Percentiles rank a stretch among this genome's conserved stretches.
Evolutionary conservation across 139 green algal genomes (phyloP).

Genomic region (Chlorella sorokiniana): DNA sequence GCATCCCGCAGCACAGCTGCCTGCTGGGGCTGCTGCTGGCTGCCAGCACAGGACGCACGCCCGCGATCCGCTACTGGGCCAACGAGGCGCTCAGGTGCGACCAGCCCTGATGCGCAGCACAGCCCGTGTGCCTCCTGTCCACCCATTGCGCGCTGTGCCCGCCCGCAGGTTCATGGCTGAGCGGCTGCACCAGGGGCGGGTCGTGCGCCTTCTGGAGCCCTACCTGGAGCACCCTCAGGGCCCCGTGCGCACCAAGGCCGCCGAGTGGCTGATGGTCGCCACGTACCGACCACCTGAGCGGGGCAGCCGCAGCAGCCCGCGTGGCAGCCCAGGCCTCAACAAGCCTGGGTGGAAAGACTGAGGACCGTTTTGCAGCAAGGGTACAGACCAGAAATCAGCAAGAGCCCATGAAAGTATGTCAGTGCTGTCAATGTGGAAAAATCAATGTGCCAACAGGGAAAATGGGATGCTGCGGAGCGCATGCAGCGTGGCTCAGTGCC

Average conservation of each 20-base stretch:
- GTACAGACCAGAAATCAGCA: too few species aligned
- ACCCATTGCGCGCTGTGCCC: too few species aligned
- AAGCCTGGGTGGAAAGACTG: neutral
- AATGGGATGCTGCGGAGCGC: neutral
- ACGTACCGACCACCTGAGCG: slow-evolving; percentile 1
- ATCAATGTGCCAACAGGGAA: neutral
- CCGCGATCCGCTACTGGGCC: slow-evolving; percentile 12
- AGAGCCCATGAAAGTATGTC: neutral
- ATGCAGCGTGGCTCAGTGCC: neutral
- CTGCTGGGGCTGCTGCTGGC: slow-evolving; percentile 29
- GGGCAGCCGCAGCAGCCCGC: neutral
- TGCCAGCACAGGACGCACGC: slow-evolving; percentile 15
- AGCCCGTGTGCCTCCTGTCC: too few species aligned
- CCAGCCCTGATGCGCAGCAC: too few species aligned
- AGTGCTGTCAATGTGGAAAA: neutral
- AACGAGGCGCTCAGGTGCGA: slow-evolving; percentile 20
- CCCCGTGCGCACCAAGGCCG: slow-evolving; percentile 13
- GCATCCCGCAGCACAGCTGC: slow-evolving; percentile 18
- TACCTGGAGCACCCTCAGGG: slow-evolving; percentile 10
- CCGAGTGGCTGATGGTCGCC: slow-evolving; percentile 1
- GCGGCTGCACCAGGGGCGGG: slow-evolving; percentile 16
- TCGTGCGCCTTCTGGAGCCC: slow-evolving; percentile 10
- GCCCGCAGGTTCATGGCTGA: slow-evolving; percentile 2
- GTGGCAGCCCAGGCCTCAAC: neutral
- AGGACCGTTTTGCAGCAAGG: too few species aligned